A percentile compares a stretch with the other conserved stretches of the same genome.
phyloP scores from a whole-genome alignment of 495 filamentous ascomycete species.

The Talaromyces wortmannii region DNA sequence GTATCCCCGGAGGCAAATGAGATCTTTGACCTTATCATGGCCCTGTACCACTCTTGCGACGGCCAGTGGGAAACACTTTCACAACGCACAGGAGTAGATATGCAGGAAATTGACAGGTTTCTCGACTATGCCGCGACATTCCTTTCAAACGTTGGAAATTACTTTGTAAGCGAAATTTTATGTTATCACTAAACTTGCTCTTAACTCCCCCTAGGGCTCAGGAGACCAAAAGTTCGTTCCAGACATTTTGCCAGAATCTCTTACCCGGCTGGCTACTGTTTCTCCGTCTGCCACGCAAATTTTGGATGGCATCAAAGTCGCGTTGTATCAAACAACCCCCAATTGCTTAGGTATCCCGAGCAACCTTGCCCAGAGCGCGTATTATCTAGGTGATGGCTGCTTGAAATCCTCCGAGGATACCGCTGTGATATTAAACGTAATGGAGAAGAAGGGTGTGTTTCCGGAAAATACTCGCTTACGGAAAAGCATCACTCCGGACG shows the following conservation, averaged over 20 bases:
- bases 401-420: conserved; percentile 15
- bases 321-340: conserved; percentile 10
- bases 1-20: conserved; percentile 27
- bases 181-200: not conserved
- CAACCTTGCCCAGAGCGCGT: conserved; percentile 11
- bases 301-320: conserved; percentile 1
- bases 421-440: conserved; percentile 5
- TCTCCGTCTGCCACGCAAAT: not conserved
- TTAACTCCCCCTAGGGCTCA: too few relatives aligned
- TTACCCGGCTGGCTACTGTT: conserved; percentile 9
- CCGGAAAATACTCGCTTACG: conserved; percentile 24
- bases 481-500: conserved; percentile 4
- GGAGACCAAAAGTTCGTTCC: conserved; percentile 26
- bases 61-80: conserved; percentile 25
- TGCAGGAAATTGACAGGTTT: conserved; percentile 6
- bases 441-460: conserved; percentile 13
- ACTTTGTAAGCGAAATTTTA: conserved; percentile 4
- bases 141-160: conserved; percentile 12
- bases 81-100: not conserved
- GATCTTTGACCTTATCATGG: conserved; percentile 33
- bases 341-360: conserved; percentile 15
- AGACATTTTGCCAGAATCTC: conserved; percentile 5
- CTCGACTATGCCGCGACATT: conserved; percentile 6
- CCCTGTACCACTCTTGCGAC: conserved; percentile 20
- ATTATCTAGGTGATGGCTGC: conserved; percentile 17